Evolutionary conservation across 306 rosid genomes (phyloP).

Genomic region (Senna siamea): DNA sequence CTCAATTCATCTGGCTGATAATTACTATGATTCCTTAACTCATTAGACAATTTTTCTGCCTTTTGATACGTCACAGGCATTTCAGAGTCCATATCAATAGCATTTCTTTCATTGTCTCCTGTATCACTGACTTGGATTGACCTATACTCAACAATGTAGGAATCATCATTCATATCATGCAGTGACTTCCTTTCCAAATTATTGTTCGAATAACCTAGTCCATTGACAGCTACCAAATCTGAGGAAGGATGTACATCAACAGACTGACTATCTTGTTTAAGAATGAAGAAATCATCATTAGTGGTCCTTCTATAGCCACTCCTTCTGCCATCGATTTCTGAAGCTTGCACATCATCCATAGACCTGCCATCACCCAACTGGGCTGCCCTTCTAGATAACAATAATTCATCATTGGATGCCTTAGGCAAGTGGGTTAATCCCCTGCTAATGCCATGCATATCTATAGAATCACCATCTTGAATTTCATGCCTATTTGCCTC

Average conservation of each 20-base stretch:
- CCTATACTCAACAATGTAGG: constrained; percentile 76
- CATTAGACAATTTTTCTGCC: constrained; percentile 53
- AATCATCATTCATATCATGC: constrained; percentile 71
- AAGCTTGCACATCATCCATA: constrained; percentile 54
- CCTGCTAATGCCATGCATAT: constrained; percentile 61
- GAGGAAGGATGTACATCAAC: constrained; percentile 49
- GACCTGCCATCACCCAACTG: constrained; percentile 48
- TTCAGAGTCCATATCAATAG: constrained; percentile 83
- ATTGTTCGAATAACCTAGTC: constrained; percentile 53
- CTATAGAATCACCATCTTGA: constrained; percentile 54
- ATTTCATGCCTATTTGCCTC: constrained; percentile 51
- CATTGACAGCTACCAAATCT: constrained; percentile 57
- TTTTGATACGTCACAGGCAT: constrained; percentile 53
- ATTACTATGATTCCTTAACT: constrained; percentile 42
- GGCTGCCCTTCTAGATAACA: constrained; percentile 53
- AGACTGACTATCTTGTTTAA: constrained; percentile 53
- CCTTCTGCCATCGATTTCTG: constrained; percentile 72
- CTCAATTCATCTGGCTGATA: constrained; percentile 84
- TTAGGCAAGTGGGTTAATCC: constrained; percentile 51
- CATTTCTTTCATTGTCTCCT: constrained; percentile 64
- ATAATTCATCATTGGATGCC: constrained; percentile 58
- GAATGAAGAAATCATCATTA: constrained; percentile 72
- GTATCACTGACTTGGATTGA: constrained; percentile 56
- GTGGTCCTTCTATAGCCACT: constrained; percentile 57
- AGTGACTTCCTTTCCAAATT: constrained; percentile 60